Evolutionary conservation across 2,329 filamentous ascomycete species (phyloP).

Genomic region (Xylariaceae sp.): DNA sequence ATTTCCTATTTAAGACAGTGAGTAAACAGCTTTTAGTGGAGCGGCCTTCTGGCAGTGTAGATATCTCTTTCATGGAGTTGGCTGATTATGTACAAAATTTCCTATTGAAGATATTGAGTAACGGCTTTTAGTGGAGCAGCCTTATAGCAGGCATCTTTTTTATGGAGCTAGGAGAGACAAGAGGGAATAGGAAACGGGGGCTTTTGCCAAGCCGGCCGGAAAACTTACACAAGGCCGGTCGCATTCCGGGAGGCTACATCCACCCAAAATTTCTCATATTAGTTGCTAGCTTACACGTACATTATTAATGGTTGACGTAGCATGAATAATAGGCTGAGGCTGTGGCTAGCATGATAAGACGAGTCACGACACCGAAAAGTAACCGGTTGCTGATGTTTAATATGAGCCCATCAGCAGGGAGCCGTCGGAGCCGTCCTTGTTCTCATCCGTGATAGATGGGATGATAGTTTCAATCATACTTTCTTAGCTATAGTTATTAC

Average conservation of each 20-base stretch:
- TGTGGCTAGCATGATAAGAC: too few relatives aligned
- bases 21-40: slow-evolving; percentile 19
- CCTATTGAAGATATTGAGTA: too few relatives aligned
- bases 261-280: not conserved
- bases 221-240: not conserved
- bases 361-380: not conserved
- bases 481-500: too few relatives aligned
- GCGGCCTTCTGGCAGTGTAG: too few relatives aligned
- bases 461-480: not conserved
- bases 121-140: too few relatives aligned
- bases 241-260: slow-evolving; percentile 6
- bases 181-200: not conserved
- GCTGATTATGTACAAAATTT: too few relatives aligned
- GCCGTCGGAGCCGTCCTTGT: slow-evolving; percentile 7
- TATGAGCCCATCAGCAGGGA: not conserved
- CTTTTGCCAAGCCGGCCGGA: slow-evolving; percentile 21
- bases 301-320: slow-evolving; percentile 5
- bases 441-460: slow-evolving; percentile 13
- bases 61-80: too few relatives aligned
- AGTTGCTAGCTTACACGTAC: not conserved
- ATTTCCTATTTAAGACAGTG: slow-evolving; percentile 26
- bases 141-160: not conserved
- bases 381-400: not conserved
- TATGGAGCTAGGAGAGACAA: not conserved
- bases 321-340: slow-evolving; percentile 12